phyloP scores from a whole-genome alignment of 148 eudicot genomes.

The Rhododendron griersonianum region DNA sequence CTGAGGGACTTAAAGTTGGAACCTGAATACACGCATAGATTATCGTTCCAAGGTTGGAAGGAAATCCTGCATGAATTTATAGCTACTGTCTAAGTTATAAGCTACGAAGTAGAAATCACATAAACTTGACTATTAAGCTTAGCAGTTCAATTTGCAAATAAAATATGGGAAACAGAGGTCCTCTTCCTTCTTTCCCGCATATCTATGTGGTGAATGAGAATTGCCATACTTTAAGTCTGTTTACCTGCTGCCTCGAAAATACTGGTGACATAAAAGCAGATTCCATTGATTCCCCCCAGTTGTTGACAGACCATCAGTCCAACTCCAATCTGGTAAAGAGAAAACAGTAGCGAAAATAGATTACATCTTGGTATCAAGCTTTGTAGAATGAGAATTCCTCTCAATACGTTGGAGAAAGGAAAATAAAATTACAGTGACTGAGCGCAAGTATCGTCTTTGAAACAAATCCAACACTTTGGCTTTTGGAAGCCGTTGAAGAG shows the following conservation, averaged over 20 bases:
- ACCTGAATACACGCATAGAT: slow-evolving; percentile 82
- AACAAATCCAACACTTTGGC: slow-evolving; percentile 67
- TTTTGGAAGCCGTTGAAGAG: slow-evolving; percentile 68
- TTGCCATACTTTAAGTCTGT: not conserved
- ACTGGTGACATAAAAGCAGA: slow-evolving; percentile 76
- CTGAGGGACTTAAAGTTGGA: not conserved
- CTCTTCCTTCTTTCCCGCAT: not conserved
- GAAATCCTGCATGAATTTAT: slow-evolving; percentile 46
- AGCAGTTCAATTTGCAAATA: not conserved
- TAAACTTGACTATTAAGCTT: not conserved
- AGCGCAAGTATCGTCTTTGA: slow-evolving; percentile 61
- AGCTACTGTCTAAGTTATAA: not conserved
- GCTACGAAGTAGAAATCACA: not conserved
- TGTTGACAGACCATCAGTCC: slow-evolving; percentile 93
- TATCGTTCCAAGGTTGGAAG: slow-evolving; percentile 63
- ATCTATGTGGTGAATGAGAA: not conserved
- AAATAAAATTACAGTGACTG: slow-evolving; percentile 50
- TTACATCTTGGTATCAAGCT: not conserved
- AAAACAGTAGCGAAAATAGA: not conserved
- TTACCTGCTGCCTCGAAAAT: slow-evolving; percentile 80
- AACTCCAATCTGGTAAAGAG: slow-evolving; percentile 56
- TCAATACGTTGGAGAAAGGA: not conserved
- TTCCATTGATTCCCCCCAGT: slow-evolving; percentile 88
- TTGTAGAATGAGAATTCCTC: not conserved
- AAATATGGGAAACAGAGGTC: slow-evolving; percentile 1